A percentile compares a stretch with the other conserved stretches of the same genome.
These are phyloP conservation scores for Cladophialophora psammophila DNA, from an alignment of 2,329 filamentous ascomycete genomes.

Conservation along the genomic window DNA sequence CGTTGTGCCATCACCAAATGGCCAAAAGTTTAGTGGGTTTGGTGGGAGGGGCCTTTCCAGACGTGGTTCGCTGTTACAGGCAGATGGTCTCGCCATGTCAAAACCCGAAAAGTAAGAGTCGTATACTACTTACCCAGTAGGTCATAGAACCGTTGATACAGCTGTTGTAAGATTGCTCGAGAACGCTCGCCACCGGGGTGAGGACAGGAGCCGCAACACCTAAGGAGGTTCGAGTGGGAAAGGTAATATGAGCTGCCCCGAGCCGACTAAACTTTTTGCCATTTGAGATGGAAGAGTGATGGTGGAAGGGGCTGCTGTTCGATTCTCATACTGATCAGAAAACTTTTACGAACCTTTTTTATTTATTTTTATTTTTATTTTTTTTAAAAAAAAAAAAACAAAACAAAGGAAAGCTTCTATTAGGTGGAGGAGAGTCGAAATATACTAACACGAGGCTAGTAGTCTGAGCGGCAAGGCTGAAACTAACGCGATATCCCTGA, in stretches of 20 bases:
- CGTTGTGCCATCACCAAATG: background rate
- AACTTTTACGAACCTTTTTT: background rate
- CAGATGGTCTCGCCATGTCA: background rate
- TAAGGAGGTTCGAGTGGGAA: constrained; percentile 2
- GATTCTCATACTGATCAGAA: background rate
- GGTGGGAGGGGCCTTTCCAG: constrained; percentile 16
- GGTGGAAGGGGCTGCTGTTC: background rate
- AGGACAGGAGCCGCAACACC: constrained; percentile 7
- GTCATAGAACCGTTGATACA: background rate
- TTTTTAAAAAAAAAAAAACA: background rate
- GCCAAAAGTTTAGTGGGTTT: constrained; percentile 8
- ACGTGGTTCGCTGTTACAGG: background rate
- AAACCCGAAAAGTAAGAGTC: background rate
- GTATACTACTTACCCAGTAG: background rate
- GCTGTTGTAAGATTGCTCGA: constrained; percentile 7
- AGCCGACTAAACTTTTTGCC: background rate
- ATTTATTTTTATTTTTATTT: background rate
- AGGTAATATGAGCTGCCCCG: background rate
- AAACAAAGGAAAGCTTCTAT: too few species aligned
- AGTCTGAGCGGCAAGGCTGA: constrained; percentile 4
- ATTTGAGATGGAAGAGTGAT: background rate
- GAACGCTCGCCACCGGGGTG: constrained; percentile 4
- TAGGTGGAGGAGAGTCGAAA: too few species aligned
- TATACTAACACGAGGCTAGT: background rate
- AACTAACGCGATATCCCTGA: background rate